Evolutionary conservation across 2,329 filamentous ascomycete species (phyloP).

Genomic region (Alternaria atra): DNA sequence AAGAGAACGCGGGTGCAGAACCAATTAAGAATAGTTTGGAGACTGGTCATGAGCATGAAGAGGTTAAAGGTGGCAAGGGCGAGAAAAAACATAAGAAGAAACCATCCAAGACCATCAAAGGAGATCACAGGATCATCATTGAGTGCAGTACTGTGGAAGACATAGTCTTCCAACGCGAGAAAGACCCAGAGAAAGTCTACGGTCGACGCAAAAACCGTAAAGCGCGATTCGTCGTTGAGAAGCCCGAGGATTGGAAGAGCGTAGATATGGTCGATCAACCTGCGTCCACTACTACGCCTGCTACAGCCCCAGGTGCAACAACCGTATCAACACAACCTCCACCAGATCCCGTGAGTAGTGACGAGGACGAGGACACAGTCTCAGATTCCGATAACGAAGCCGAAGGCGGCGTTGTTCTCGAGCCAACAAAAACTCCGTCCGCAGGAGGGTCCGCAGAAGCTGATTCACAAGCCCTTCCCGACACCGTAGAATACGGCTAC

Average conservation of each 20-base stretch:
- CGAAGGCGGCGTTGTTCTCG: slow-evolving; percentile 25
- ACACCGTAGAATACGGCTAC: slow-evolving; percentile 35
- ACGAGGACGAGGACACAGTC: slow-evolving; percentile 26
- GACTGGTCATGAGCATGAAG: background rate
- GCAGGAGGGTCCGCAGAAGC: background rate
- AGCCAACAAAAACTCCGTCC: slow-evolving; percentile 3
- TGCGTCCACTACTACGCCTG: background rate
- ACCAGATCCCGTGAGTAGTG: slow-evolving; percentile 10
- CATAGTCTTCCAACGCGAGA: slow-evolving; percentile 58
- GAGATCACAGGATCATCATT: slow-evolving; percentile 61
- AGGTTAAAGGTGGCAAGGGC: slow-evolving; percentile 7
- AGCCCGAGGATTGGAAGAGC: slow-evolving; percentile 53
- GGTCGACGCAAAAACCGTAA: slow-evolving; percentile 59
- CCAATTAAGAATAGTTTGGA: background rate
- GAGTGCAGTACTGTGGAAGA: slow-evolving; percentile 61
- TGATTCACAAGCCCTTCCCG: slow-evolving; percentile 11
- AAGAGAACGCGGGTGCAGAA: slow-evolving; percentile 16
- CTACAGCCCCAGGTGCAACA: background rate
- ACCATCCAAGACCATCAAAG: slow-evolving; percentile 51
- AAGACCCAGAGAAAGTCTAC: slow-evolving; percentile 57
- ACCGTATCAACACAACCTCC: slow-evolving; percentile 2
- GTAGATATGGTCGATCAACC: slow-evolving; percentile 56
- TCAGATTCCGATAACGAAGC: slow-evolving; percentile 30
- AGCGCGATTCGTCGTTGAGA: slow-evolving; percentile 51
- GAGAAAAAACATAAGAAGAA: slow-evolving; percentile 42